phyloP scores from a whole-genome alignment of 768 basidiomycete species.

The Macrolepiota fuliginosa region DNA sequence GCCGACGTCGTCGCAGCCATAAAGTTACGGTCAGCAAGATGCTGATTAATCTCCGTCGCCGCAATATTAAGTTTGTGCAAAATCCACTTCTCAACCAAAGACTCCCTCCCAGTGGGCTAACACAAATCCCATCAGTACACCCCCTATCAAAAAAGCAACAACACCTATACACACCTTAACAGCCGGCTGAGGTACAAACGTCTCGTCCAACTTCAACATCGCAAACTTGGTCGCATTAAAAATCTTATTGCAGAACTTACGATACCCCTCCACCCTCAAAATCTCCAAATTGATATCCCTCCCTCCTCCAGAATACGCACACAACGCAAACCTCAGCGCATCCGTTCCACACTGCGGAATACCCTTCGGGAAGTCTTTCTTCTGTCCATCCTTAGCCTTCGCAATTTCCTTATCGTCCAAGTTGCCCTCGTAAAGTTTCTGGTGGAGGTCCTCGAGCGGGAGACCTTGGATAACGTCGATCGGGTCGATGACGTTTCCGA shows the following conservation, averaged over 20 bases:
- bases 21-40: slow-evolving; percentile 83
- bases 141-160: background rate
- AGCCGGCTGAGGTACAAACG: slow-evolving; percentile 71
- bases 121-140: slow-evolving; percentile 11
- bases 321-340: slow-evolving; percentile 91
- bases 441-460: slow-evolving; percentile 74
- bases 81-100: slow-evolving; percentile 93
- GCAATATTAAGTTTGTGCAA: slow-evolving; percentile 90
- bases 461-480: slow-evolving; percentile 91
- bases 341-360: slow-evolving; percentile 99
- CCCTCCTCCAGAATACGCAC: slow-evolving; percentile 90
- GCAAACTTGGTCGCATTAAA: slow-evolving; percentile 99
- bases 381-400: slow-evolving; percentile 93
- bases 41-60: slow-evolving; percentile 69
- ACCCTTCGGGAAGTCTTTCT: slow-evolving; percentile 98
- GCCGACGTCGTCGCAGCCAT: slow-evolving; percentile 84
- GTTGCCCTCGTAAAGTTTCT: slow-evolving; percentile 88
- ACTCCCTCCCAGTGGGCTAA: slow-evolving; percentile 87
- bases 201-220: slow-evolving; percentile 91
- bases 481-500: slow-evolving; percentile 98
- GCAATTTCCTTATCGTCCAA: slow-evolving; percentile 89
- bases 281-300: slow-evolving; percentile 98
- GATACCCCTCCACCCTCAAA: slow-evolving; percentile 92
- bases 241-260: slow-evolving; percentile 99
- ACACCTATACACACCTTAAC: slow-evolving; percentile 48